Percentiles rank a stretch among this genome's conserved stretches.
Evolutionary conservation across 345 rosid genomes (phyloP).

Genomic region (Acer negundo): DNA sequence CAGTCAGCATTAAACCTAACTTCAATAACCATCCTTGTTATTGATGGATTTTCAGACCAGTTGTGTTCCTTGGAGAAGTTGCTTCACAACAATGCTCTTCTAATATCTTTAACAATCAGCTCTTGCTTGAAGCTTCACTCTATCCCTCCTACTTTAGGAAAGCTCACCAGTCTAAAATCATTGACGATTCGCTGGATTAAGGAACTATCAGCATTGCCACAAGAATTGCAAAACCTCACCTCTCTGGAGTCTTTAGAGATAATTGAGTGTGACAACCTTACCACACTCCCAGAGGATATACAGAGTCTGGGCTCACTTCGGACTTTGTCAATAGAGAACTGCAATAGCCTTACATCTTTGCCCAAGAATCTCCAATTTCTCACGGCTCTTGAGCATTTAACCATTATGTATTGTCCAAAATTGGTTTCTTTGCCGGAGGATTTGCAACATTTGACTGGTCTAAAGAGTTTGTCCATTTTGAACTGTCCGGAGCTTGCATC

Average conservation of each 20-base stretch:
- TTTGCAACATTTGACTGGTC: conserved; percentile 9
- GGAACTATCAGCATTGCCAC: conserved; percentile 21
- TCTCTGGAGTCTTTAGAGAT: conserved; percentile 26
- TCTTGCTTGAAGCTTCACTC: conserved; percentile 19
- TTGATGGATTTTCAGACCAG: conserved; percentile 12
- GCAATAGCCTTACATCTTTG: conserved; percentile 20
- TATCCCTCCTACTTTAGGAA: conserved; percentile 6
- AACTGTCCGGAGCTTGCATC: conserved; percentile 20
- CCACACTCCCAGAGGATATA: conserved; percentile 5
- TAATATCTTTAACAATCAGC: conserved; percentile 9
- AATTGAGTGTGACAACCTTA: conserved; percentile 21
- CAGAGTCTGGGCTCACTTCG: conserved; percentile 19
- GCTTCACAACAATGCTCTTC: conserved; percentile 3
- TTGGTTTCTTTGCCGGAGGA: conserved; percentile 19
- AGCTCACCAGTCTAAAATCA: conserved; percentile 21
- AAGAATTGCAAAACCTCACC: conserved; percentile 16
- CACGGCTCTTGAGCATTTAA: conserved; percentile 23
- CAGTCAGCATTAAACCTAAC: conserved; percentile 21
- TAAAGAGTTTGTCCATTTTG: conserved; percentile 23
- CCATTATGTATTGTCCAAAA: conserved; percentile 27
- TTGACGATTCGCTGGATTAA: conserved; percentile 23
- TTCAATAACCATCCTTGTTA: conserved; percentile 19
- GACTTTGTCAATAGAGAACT: conserved; percentile 23
- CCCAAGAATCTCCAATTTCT: conserved; percentile 14
- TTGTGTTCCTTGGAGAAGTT: not conserved